Base-by-base conservation (phyloP, 1,284 basidiomycete species). In the Lentinula novae-zelandiae region DNA sequence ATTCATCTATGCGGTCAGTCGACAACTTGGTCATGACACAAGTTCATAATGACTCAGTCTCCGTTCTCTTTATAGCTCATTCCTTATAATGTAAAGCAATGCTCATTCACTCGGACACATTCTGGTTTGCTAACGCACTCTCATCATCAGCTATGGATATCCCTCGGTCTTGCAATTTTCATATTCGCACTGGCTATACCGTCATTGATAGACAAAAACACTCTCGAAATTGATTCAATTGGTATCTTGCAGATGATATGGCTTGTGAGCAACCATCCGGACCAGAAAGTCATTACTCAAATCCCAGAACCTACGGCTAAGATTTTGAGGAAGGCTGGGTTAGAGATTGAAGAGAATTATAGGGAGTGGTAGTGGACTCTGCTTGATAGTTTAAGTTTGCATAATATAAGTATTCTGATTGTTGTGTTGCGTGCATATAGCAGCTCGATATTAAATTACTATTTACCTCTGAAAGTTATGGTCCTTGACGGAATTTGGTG, bases 181-280 rank as follows among this genome's bases (percentile, higher is more conserved):
- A 27, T 61, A 15, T 39, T 61, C 1, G 36, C 33, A 34, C 48
- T 61, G 7, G 60, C 40, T 15, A 22, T 33, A 5, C 60, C 55
- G 12, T 38, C 50, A 2, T 38, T 61, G 4, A 10, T 57, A 4
- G 50, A 61, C 31, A 53, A 57, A 7, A 61, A 61, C 33, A 49
- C 36, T 17, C 31, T 57, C 22, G 40, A 52, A 7, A 53, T 61
- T n/a, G 60, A 61, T 38, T 61, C 60, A 2, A 39, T 53, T 2
- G 60, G 60, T 10, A 42, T 61, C 10, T 53, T 61, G 34, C 60
- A 61, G 50, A 57, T 57, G 54, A 38, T 61, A 17, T 61, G 55
- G 48, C 49, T 61, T n/a, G 20, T 50, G 5, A 46, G 53, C 15
- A 27, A 52, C n/a, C 60, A 61, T 36, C 46, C 48, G 6, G 15